Base-by-base conservation (phyloP, 805 yeast species). In the Metschnikowia dekortorum region DNA sequence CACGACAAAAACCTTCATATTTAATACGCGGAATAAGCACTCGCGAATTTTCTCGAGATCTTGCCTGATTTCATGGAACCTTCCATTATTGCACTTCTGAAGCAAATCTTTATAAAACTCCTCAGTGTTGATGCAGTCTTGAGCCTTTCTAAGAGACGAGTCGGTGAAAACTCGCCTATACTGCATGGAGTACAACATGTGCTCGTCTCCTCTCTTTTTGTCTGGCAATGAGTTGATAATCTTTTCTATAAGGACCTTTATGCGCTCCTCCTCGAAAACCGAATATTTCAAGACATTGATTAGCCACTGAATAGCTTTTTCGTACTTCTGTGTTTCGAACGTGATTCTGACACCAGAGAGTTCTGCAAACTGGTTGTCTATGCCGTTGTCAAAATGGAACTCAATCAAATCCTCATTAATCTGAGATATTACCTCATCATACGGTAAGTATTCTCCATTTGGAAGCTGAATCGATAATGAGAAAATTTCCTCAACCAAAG, bases 231-330 rank as follows among this genome's bases (percentile, higher is more conserved):
- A 66, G 53, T 82, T 83, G 46, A 85, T 64, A 37, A 79, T 67
- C 60, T 83, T 84, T 50, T 85, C 88, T 32, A 85, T 64, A 14
- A 85, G 74, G 29, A 88, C 81, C 56, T 78, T 76, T 26, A 89
- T 79, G 64, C 97, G 76, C 9, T 81, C 75, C 54, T 80, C 82
- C 50, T 90, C 96, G 64, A 87, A 89, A 6, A 80, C 76, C 30
- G 87, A 78, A 57, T 80, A 76, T 64, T 80, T 83, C 58, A 90
- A 67, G 16, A 87, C 75, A 51, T 82, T 81, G 40, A 73, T 67
- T 39, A 88, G 71, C 98, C 98, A 94, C 26, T 81, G 78, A 37
- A 91, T 82, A 0, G 92, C 89, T 43, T 76, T 76, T 0, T 56
- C 49, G 61, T 91, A 94, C 51, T 89, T 83, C 8, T 71, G 73